phyloP scores from a whole-genome alignment of 106 monocot genomes.

The Xerophyta viscosa region DNA sequence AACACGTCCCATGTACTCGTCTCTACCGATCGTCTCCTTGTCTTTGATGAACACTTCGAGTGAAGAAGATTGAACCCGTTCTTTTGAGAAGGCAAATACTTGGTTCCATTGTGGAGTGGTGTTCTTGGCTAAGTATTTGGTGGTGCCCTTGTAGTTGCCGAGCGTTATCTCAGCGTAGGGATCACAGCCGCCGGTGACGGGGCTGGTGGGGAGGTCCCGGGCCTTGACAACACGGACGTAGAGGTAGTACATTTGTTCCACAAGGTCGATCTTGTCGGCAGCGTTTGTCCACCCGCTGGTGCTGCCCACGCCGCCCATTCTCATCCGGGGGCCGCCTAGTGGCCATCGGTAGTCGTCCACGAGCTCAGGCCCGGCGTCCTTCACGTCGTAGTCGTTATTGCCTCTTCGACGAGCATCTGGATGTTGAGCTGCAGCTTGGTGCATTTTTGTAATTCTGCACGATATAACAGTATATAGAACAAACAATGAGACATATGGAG shows the following conservation, averaged over 20 bases:
- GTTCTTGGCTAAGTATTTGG: constrained; percentile 62
- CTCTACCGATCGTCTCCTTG: constrained; percentile 59
- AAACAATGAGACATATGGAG: no score
- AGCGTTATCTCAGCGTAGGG: constrained; percentile 85
- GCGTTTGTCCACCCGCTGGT: neutral
- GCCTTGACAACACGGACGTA: constrained; percentile 78
- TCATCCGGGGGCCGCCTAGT: neutral
- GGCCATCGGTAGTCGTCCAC: neutral
- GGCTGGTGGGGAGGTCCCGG: constrained; percentile 54
- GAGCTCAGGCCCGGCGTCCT: neutral
- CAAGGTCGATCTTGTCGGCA: constrained; percentile 35
- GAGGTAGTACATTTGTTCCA: constrained; percentile 80
- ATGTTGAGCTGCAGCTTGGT: no score
- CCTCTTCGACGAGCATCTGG: neutral
- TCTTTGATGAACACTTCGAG: constrained; percentile 80
- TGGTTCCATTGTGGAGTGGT: constrained; percentile 81
- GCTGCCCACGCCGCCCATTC: neutral
- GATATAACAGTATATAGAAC: no score
- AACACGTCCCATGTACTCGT: constrained; percentile 78
- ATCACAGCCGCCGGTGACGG: constrained; percentile 61
- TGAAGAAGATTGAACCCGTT: constrained; percentile 58
- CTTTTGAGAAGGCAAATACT: constrained; percentile 88
- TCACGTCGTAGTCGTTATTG: neutral
- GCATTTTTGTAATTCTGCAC: no score
- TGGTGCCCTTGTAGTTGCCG: constrained; percentile 85